These are phyloP conservation scores for Rubroboletus satanas DNA, from an alignment of 768 basidiomycete genomes.

Conservation along the genomic window DNA sequence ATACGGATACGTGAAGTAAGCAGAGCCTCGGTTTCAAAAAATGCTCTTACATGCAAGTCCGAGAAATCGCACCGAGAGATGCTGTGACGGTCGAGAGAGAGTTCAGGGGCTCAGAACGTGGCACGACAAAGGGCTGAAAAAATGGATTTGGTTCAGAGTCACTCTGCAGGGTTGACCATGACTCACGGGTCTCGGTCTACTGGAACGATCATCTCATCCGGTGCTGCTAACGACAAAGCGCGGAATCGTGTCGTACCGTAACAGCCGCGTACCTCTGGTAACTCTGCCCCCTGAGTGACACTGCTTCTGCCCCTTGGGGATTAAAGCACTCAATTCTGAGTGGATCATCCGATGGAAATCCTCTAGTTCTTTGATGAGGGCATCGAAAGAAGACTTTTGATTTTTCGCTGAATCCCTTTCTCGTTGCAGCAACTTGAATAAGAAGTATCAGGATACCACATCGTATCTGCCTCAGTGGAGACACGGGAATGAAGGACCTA, in stretches of 20 bases:
- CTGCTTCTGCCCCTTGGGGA: neutral
- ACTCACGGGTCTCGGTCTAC: constrained; percentile 11
- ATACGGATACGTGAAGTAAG: neutral
- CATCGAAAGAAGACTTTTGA: constrained; percentile 11
- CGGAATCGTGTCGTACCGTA: constrained; percentile 1
- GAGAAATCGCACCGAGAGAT: constrained; percentile 2
- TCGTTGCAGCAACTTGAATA: constrained; percentile 10
- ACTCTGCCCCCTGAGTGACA: neutral
- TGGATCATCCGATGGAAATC: neutral
- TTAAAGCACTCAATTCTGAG: neutral
- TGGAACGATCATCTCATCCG: neutral
- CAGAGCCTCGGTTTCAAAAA: neutral
- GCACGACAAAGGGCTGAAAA: neutral
- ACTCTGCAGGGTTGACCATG: neutral
- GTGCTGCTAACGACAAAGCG: neutral
- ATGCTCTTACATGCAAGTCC: constrained; percentile 3
- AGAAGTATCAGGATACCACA: neutral
- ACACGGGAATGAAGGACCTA: neutral
- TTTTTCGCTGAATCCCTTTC: constrained; percentile 4
- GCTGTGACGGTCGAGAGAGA: constrained; percentile 3
- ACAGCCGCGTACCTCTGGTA: neutral
- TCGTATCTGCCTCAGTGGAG: neutral
- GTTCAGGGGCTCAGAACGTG: neutral
- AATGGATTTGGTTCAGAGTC: neutral
- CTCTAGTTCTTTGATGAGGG: constrained; percentile 9